These are phyloP conservation scores for Daldinia caldariorum DNA, from an alignment of 495 filamentous ascomycete species.

Conservation along the genomic window DNA sequence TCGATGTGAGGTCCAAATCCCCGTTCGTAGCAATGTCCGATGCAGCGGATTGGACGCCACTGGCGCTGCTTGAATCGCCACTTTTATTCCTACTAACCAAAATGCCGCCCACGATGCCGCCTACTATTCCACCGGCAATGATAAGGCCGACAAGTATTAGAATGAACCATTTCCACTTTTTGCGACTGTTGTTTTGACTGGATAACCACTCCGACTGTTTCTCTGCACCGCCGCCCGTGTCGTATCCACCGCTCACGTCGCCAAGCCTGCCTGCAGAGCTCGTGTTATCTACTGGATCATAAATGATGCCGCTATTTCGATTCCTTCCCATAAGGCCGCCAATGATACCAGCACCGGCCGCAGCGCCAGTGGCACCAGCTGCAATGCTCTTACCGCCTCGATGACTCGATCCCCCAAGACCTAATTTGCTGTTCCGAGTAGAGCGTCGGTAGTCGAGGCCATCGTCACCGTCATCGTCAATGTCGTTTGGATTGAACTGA, in stretches of 20 bases:
- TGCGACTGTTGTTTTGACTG: constrained; percentile 67
- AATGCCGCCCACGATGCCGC: constrained; percentile 83
- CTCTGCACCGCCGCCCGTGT: constrained; percentile 49
- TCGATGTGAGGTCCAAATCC: constrained; percentile 76
- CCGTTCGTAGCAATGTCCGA: constrained; percentile 65
- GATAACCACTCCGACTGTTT: constrained; percentile 66
- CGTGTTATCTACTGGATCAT: constrained; percentile 52
- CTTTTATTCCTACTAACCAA: constrained; percentile 55
- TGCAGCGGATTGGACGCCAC: constrained; percentile 46
- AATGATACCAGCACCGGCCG: constrained; percentile 64
- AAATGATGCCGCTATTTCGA: constrained; percentile 50
- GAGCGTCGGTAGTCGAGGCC: constrained; percentile 65
- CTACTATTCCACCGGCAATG: constrained; percentile 75
- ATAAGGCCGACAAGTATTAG: constrained; percentile 68
- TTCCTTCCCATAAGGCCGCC: constrained; percentile 49
- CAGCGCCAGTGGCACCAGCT: constrained; percentile 56
- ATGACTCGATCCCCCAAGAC: constrained; percentile 56
- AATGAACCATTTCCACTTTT: constrained; percentile 73
- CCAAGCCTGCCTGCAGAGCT: constrained; percentile 36
- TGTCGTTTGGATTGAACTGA: constrained; percentile 78
- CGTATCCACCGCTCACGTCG: constrained; percentile 41
- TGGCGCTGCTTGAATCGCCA: constrained; percentile 10
- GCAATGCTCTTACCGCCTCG: constrained; percentile 47
- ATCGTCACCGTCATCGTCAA: constrained; percentile 88
- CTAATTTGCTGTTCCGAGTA: constrained; percentile 63